These are phyloP conservation scores for Pleurotus cornucopiae DNA, from an alignment of 768 basidiomycete species.

Conservation along the genomic window DNA sequence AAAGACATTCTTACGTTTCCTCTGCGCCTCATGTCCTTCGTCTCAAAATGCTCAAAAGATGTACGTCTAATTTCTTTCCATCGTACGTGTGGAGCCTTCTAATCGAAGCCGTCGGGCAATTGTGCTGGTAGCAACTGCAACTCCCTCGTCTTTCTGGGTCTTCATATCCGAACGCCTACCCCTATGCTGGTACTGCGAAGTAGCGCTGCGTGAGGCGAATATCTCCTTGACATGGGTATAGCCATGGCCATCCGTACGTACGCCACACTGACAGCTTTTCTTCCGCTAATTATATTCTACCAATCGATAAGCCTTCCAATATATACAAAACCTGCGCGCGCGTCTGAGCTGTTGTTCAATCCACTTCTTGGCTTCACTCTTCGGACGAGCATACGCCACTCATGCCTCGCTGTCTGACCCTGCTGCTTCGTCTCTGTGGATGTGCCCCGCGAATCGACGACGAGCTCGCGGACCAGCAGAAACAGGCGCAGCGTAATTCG, in stretches of 20 bases:
- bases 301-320: neutral
- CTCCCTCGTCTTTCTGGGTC: too few species aligned
- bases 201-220: neutral
- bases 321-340: too few species aligned
- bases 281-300: neutral
- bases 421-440: neutral
- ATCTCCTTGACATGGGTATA: neutral
- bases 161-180: too few species aligned
- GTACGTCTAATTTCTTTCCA: neutral
- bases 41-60: neutral
- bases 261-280: neutral
- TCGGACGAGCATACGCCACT: neutral
- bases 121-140: too few species aligned
- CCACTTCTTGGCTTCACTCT: too few species aligned
- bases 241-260: neutral
- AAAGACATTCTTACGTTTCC: conserved; percentile 1
- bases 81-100: too few species aligned
- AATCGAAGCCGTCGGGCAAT: too few species aligned
- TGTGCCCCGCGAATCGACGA: neutral
- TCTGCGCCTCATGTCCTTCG: neutral
- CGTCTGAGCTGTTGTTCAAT: too few species aligned
- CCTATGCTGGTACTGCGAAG: neutral
- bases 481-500: neutral
- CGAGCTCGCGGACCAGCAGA: neutral
- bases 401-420: neutral